phyloP scores from a whole-genome alignment of 2,329 filamentous ascomycete genomes.

The Arthrinium phaeospermum region DNA sequence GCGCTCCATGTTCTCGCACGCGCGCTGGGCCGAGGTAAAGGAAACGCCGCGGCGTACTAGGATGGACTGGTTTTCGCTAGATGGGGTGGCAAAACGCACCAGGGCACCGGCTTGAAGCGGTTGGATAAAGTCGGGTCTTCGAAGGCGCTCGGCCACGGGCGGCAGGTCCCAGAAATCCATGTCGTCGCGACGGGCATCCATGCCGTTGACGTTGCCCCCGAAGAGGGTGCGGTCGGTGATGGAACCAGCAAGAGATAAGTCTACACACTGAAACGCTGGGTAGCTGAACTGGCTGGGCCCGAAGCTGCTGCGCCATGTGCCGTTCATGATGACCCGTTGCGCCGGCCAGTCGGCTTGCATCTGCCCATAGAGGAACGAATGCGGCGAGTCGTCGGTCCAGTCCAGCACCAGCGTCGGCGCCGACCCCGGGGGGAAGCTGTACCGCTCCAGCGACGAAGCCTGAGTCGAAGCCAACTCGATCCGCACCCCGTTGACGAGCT shows the following conservation, averaged over 20 bases:
- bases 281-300: conserved; percentile 12
- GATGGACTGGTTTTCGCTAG: background rate
- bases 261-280: background rate
- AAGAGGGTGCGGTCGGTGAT: background rate
- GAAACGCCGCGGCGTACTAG: conserved; percentile 6
- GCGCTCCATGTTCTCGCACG: conserved; percentile 17
- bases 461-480: conserved; percentile 4
- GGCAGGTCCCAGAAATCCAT: conserved; percentile 8
- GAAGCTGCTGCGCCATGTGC: conserved; percentile 15
- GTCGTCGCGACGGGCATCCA: conserved; percentile 4
- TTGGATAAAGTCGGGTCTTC: background rate
- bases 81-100: background rate
- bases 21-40: background rate
- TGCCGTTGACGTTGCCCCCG: background rate
- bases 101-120: conserved; percentile 9
- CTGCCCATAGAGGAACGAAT: background rate
- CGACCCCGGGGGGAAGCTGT: background rate
- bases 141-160: background rate
- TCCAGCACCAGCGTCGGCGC: conserved; percentile 8
- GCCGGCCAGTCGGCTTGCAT: conserved; percentile 4
- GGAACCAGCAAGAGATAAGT: background rate
- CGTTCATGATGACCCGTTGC: conserved; percentile 9
- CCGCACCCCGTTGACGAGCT: conserved; percentile 1
- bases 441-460: background rate
- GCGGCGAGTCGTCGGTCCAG: conserved; percentile 16